Percentiles rank a stretch among this genome's conserved stretches.
Conservation (phyloP, 352 stramenopile genomes). For the Peronospora destructor region DNA sequence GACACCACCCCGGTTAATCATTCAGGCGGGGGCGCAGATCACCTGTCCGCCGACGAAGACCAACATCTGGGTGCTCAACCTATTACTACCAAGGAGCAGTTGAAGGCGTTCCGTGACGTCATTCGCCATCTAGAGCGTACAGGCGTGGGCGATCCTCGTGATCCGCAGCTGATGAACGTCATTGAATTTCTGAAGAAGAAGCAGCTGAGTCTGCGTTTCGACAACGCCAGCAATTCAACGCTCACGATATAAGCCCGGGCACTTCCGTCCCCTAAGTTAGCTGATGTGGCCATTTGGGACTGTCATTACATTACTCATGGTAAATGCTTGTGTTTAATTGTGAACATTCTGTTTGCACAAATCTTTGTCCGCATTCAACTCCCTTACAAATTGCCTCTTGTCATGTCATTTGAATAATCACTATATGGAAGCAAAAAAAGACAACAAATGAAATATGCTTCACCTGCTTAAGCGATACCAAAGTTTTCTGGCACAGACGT, state of each 20-base stretch:
- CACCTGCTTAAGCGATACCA: too few relatives aligned
- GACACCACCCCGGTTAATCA: slow-evolving; percentile 39
- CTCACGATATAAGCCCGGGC: slow-evolving; percentile 61
- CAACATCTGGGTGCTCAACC: slow-evolving; percentile 25
- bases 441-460: too few relatives aligned
- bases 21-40: slow-evolving; percentile 8
- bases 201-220: slow-evolving; percentile 78
- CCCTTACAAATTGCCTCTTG: too few relatives aligned
- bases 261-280: neutral
- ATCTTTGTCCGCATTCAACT: neutral
- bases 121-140: slow-evolving; percentile 82
- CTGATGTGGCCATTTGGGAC: neutral
- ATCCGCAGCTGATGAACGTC: slow-evolving; percentile 67
- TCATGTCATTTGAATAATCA: too few relatives aligned
- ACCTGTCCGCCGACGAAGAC: slow-evolving; percentile 37
- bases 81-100: slow-evolving; percentile 66
- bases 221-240: slow-evolving; percentile 77
- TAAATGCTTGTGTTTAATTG: slow-evolving; percentile 8
- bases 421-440: too few relatives aligned
- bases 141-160: slow-evolving; percentile 50
- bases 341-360: slow-evolving; percentile 1
- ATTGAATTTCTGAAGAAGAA: slow-evolving; percentile 87
- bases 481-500: too few relatives aligned
- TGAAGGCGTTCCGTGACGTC: slow-evolving; percentile 81
- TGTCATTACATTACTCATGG: slow-evolving; percentile 10